These are phyloP conservation scores for Borealophlyctis nickersoniae DNA, from an alignment of 192 early-diverging fungal genomes.

Conservation along the genomic window DNA sequence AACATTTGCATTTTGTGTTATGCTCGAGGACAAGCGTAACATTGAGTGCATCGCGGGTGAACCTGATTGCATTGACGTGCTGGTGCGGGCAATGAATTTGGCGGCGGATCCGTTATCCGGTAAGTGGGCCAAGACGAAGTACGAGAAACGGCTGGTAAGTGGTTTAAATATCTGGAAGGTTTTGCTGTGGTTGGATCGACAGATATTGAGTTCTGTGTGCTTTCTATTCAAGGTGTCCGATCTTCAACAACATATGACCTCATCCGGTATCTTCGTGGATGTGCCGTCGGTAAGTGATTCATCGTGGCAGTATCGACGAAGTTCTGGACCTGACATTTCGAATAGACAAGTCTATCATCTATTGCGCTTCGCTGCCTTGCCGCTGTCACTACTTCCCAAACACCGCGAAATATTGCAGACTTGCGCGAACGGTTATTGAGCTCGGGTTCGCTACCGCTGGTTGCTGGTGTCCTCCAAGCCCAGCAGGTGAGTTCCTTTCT, in stretches of 20 bases:
- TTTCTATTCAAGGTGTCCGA: not conserved
- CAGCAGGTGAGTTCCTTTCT: no score
- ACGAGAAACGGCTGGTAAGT: constrained; percentile 34
- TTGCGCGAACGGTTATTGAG: no score
- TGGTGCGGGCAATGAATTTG: constrained; percentile 24
- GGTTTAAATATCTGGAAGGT: not conserved
- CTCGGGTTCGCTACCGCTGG: no score
- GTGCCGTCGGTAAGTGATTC: not conserved
- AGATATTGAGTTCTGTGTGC: constrained; percentile 3
- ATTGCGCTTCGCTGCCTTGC: no score
- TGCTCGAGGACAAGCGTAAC: constrained; percentile 26
- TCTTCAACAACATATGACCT: constrained; percentile 1
- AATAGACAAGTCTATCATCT: no score
- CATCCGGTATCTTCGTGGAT: not conserved
- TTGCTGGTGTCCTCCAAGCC: no score
- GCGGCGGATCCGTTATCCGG: constrained; percentile 35
- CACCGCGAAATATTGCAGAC: no score
- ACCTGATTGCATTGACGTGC: constrained; percentile 23
- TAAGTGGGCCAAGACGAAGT: constrained; percentile 20
- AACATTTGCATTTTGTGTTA: constrained; percentile 37
- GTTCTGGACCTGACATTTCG: not conserved
- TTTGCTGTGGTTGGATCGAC: not conserved
- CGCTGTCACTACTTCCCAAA: no score
- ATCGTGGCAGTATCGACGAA: not conserved
- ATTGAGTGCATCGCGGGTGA: constrained; percentile 22